Evolutionary conservation across 768 basidiomycete species (phyloP).

Genomic region (Saitozyma sp.): DNA sequence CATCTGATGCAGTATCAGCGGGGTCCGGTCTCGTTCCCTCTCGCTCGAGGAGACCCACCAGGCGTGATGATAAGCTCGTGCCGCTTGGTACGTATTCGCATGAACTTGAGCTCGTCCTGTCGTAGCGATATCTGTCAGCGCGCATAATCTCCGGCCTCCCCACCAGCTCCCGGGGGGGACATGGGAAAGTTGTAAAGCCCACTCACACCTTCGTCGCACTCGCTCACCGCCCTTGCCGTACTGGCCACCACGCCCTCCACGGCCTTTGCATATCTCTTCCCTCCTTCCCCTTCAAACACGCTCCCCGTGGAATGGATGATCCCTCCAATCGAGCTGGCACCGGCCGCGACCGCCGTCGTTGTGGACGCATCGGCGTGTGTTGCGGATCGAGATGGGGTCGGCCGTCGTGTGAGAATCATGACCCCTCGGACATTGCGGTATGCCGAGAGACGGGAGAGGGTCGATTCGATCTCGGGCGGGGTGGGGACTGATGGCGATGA

Average conservation of each 20-base stretch:
- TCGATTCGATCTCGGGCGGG: constrained; percentile 80
- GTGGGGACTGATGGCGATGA: constrained; percentile 44
- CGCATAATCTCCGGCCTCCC: neutral
- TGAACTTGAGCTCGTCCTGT: constrained; percentile 81
- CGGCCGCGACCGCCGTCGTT: neutral
- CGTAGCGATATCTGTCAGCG: neutral
- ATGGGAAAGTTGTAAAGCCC: no score
- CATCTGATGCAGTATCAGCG: constrained; percentile 58
- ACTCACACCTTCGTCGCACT: constrained; percentile 66
- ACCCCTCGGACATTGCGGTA: constrained; percentile 86
- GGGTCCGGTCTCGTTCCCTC: neutral
- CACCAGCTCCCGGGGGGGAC: neutral
- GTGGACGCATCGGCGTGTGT: no score
- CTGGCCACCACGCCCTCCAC: constrained; percentile 67
- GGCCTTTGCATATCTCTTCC: constrained; percentile 44
- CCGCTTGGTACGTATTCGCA: constrained; percentile 84
- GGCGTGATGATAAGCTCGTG: constrained; percentile 96
- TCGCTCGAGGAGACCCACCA: constrained; percentile 58
- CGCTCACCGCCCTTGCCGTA: constrained; percentile 75
- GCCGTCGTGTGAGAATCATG: constrained; percentile 68
- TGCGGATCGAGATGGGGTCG: neutral
- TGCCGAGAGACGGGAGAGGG: constrained; percentile 69
- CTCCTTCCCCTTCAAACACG: constrained; percentile 49
- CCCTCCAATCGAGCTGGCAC: constrained; percentile 20
- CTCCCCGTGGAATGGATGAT: constrained; percentile 70